These are phyloP conservation scores for Phytophthora agathidicida DNA, from an alignment of 352 stramenopile genomes.

Conservation along the genomic window DNA sequence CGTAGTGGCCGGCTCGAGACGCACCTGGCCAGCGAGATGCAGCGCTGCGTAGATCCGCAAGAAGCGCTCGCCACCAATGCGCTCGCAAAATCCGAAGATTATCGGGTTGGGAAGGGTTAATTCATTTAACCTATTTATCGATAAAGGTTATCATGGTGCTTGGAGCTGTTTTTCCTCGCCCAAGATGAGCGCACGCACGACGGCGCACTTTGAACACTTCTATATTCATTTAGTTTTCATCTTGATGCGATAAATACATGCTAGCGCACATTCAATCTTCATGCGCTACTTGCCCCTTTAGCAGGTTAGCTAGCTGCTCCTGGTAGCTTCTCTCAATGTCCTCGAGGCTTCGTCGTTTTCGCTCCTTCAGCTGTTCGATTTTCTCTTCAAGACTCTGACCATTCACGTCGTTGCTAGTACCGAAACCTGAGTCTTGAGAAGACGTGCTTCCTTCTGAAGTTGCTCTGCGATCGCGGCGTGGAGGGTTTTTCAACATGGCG, in stretches of 20 bases:
- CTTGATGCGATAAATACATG: too few relatives aligned
- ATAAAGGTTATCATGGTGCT: too few relatives aligned
- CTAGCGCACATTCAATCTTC: background rate
- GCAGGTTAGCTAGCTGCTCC: conserved; percentile 35
- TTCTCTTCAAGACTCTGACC: conserved; percentile 26
- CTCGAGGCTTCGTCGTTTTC: conserved; percentile 37
- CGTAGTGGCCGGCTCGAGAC: background rate
- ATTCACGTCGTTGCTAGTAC: background rate
- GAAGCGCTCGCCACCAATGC: conserved; percentile 15
- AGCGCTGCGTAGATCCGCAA: background rate
- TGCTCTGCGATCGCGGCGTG: conserved; percentile 6
- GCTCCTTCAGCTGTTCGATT: conserved; percentile 40
- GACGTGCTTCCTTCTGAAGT: conserved; percentile 37
- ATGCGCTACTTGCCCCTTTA: background rate
- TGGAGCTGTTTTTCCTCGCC: too few relatives aligned
- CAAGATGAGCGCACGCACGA: too few relatives aligned
- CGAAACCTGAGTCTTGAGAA: conserved; percentile 30
- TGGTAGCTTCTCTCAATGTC: conserved; percentile 51
- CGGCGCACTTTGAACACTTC: too few relatives aligned
- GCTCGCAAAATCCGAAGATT: too few relatives aligned
- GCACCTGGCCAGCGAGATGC: conserved; percentile 5
- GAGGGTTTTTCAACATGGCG: conserved; percentile 1
- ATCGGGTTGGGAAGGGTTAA: too few relatives aligned
- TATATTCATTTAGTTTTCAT: too few relatives aligned
- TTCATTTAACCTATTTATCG: too few relatives aligned